phyloP scores from a whole-genome alignment of 805 yeast species.

The Ogataea zsoltii region DNA sequence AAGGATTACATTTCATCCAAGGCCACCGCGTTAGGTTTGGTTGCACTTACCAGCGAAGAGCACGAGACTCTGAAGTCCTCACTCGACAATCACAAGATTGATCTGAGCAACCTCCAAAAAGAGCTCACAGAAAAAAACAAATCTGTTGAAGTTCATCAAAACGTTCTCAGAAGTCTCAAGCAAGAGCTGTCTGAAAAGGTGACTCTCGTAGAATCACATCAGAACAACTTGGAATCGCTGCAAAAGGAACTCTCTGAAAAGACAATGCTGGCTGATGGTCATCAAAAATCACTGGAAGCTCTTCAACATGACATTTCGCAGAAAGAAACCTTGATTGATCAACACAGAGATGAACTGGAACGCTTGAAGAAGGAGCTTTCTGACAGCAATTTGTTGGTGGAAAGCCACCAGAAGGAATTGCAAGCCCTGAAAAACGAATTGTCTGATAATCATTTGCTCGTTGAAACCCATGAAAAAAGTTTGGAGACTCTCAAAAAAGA shows the following conservation, averaged over 20 bases:
- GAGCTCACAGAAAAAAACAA: too few species aligned
- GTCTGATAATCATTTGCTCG: too few species aligned
- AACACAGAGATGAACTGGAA: neutral
- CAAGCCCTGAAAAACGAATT: too few species aligned
- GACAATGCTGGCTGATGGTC: neutral
- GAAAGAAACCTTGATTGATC: neutral
- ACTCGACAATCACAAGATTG: too few species aligned
- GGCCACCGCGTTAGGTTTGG: slow-evolving; percentile 30
- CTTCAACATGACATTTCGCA: neutral
- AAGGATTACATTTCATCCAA: slow-evolving; percentile 29
- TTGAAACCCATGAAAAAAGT: neutral
- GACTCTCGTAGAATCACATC: too few species aligned
- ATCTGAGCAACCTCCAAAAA: too few species aligned
- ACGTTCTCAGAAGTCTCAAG: too few species aligned
- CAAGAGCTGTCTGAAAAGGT: too few species aligned
- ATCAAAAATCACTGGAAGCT: neutral
- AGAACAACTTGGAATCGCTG: neutral
- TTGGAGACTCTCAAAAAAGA: neutral
- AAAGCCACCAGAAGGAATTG: neutral
- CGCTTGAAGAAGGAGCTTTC: too few species aligned
- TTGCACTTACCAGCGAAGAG: slow-evolving; percentile 16
- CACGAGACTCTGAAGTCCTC: neutral
- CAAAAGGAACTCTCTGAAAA: neutral
- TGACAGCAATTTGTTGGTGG: too few species aligned
- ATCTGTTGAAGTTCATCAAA: too few species aligned